These are phyloP conservation scores for Calendula officinalis DNA, from an alignment of 129 eudicot genomes.

Conservation along the genomic window DNA sequence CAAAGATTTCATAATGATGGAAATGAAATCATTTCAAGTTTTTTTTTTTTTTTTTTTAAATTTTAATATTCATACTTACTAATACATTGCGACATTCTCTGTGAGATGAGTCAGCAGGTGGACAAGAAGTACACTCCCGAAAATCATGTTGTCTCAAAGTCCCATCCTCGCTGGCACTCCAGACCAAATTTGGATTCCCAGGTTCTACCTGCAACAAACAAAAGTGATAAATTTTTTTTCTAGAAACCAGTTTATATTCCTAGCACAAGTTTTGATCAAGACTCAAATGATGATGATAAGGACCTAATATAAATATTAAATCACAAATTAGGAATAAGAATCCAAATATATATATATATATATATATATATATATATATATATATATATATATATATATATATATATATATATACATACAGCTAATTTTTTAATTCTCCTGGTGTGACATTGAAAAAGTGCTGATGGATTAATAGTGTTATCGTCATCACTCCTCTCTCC, in stretches of 20 bases:
- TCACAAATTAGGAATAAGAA: not conserved
- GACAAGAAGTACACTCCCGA: constrained; percentile 89
- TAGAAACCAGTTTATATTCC: constrained; percentile 4
- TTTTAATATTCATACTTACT: constrained; percentile 46
- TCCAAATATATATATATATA: no score
- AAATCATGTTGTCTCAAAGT: constrained; percentile 96
- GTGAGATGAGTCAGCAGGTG: constrained; percentile 71
- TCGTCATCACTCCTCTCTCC: constrained; percentile 48
- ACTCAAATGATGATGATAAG: not conserved
- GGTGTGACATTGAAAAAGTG: constrained; percentile 79
- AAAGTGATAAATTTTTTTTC: constrained; percentile 4
- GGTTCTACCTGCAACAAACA: constrained; percentile 68
- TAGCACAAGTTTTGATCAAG: not conserved
- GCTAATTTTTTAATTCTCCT: constrained; percentile 93
- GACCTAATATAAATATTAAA: not conserved
- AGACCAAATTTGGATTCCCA: constrained; percentile 90
- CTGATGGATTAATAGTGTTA: constrained; percentile 52
- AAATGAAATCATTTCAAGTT: not conserved
- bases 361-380: no score
- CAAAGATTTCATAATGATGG: not conserved
- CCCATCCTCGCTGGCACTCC: constrained; percentile 99
- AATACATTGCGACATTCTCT: constrained; percentile 85
- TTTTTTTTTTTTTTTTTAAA: not conserved
- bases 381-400: no score
- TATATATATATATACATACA: no score